These are phyloP conservation scores for Aquilaria agallochum DNA, from an alignment of 441 rosid species.

Conservation along the genomic window DNA sequence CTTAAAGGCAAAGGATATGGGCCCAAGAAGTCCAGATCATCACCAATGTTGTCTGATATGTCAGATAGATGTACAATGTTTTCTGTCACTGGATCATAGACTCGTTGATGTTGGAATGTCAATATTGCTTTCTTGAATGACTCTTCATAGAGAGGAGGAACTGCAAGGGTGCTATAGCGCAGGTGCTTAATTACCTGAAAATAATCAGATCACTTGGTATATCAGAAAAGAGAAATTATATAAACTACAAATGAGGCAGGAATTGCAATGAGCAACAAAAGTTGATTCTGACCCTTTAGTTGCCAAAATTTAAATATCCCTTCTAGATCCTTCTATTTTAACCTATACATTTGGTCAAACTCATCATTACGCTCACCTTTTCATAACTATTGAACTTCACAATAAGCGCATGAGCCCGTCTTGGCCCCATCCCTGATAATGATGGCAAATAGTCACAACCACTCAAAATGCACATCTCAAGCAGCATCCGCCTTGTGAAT, in stretches of 20 bases:
- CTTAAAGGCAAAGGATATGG: constrained; percentile 97
- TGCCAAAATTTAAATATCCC: no score
- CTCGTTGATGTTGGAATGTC: constrained; percentile 94
- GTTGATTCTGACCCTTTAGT: no score
- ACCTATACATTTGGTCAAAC: neutral
- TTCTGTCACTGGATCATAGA: constrained; percentile 66
- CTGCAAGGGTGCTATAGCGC: constrained; percentile 65
- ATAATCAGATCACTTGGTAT: constrained; percentile 10
- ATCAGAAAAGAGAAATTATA: constrained; percentile 9
- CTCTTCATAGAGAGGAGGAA: constrained; percentile 89
- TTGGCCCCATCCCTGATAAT: constrained; percentile 92
- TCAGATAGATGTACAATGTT: constrained; percentile 53
- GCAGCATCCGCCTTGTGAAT: constrained; percentile 80
- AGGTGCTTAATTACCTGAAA: constrained; percentile 85
- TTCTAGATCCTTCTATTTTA: neutral
- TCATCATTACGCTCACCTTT: constrained; percentile 40
- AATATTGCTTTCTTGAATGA: constrained; percentile 77
- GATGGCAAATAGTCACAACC: constrained; percentile 98
- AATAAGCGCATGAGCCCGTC: constrained; percentile 87
- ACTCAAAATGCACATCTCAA: constrained; percentile 97
- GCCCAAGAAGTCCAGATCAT: constrained; percentile 75
- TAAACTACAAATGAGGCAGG: constrained; percentile 5
- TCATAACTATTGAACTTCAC: constrained; percentile 77
- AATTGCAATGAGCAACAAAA: no score
- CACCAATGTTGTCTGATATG: constrained; percentile 39